Conservation (phyloP, 345 rosid species). For the Pistacia vera region DNA sequence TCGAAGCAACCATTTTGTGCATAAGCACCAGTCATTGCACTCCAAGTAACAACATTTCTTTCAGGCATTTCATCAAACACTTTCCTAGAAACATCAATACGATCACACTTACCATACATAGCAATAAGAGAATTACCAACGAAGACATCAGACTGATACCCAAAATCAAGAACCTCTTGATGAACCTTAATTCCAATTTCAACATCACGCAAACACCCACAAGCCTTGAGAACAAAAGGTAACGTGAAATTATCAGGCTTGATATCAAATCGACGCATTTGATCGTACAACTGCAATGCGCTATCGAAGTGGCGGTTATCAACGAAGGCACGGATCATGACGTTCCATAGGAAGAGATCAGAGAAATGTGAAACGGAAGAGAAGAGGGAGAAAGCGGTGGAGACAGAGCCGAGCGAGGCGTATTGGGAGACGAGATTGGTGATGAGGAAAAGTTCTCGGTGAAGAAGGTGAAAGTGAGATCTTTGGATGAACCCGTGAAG, state of each 20-base stretch:
- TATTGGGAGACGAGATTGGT: conserved; percentile 40
- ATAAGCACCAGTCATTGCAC: conserved; percentile 33
- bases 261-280: conserved; percentile 30
- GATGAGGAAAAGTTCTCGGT: conserved; percentile 28
- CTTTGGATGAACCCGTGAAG: conserved; percentile 37
- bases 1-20: conserved; percentile 16
- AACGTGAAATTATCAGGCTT: conserved; percentile 40
- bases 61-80: conserved; percentile 36
- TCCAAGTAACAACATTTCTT: conserved; percentile 41
- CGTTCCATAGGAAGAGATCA: conserved; percentile 44
- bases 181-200: conserved; percentile 34
- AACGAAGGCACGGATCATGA: conserved; percentile 40
- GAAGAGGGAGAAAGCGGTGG: conserved; percentile 41
- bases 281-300: conserved; percentile 28
- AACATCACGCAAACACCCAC: conserved; percentile 27
- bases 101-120: conserved; percentile 43
- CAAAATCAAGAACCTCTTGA: conserved; percentile 24
- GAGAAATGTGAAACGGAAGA: conserved; percentile 23
- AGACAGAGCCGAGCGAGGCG: conserved; percentile 37
- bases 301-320: conserved; percentile 26
- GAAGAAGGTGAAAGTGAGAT: conserved; percentile 25
- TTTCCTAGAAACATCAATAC: conserved; percentile 11
- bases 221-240: conserved; percentile 48
- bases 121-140: conserved; percentile 43
- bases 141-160: conserved; percentile 32